Base-by-base conservation (phyloP, 2,329 filamentous ascomycete species). In the Dothiorella sarmentorum region DNA sequence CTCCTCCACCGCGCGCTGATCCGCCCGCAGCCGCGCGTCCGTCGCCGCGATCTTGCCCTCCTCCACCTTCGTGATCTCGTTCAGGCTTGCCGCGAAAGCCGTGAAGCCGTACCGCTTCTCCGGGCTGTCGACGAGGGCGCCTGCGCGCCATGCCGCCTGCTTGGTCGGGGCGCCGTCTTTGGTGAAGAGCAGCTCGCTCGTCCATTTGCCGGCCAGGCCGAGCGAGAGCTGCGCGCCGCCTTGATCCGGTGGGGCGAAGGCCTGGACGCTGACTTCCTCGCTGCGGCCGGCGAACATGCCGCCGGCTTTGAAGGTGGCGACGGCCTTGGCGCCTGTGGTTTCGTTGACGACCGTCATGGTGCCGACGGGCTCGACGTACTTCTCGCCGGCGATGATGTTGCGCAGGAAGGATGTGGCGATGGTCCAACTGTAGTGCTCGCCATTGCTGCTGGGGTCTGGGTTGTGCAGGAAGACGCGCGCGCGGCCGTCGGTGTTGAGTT, bases 301-400 rank as follows among this genome's bases (percentile, higher is more conserved):
- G 69, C 94, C 95, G 58, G 88, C 85, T 71, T 94, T 95, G 78
- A 99, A 99, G 59, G 93, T 91, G 45, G 91, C 85, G n/a, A 87
- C 81, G 1, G 91, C 90, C 70, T 90, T 92, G 64, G 89, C 85
- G 7, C 92, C 91, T 0, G 87, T 91, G 4, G 83, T 88, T 68
- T 99, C 94, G 71, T 93, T 93, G 63, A 84, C 77, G 31, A 99
- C 84, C 22, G 87, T 85, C 90, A 97, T 94, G 42, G 84, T 90
- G 44, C 92, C 92, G 0, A 95, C 90, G 0, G 94, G 94, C 75
- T 99, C 94, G 11, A 97, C 86, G 70, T 99, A 99, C 75, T 97
- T 99, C 74, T 99, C 94, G 37, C 94, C 94, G 67, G 96, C 93
- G 58, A 99, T 95, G 55, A 99, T 91, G 71, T 99, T 99, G 47